These are phyloP conservation scores for Rhodotorula sp. DNA, from an alignment of 1,284 basidiomycete species.

Conservation along the genomic window DNA sequence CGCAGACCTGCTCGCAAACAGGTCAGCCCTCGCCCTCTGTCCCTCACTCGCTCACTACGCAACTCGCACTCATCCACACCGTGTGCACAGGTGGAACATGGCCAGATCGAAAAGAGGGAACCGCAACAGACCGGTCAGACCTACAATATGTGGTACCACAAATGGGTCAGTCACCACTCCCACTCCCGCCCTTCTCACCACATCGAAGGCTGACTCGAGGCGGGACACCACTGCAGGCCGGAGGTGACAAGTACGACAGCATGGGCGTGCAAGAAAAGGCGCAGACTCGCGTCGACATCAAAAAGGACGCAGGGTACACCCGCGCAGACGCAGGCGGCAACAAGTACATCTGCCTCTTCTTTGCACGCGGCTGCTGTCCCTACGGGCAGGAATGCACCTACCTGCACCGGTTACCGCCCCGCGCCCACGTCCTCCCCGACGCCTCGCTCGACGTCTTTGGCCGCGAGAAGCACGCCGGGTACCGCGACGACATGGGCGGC, in stretches of 20 bases:
- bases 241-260: slow-evolving; percentile 88
- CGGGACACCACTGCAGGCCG: slow-evolving; percentile 45
- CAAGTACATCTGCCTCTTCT: slow-evolving; percentile 93
- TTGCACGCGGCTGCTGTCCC: slow-evolving; percentile 92
- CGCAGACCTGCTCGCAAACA: slow-evolving; percentile 46
- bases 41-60: too few species aligned
- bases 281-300: slow-evolving; percentile 84
- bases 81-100: slow-evolving; percentile 62
- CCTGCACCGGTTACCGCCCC: slow-evolving; percentile 79
- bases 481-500: slow-evolving; percentile 99
- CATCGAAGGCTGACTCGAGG: neutral
- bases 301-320: slow-evolving; percentile 85
- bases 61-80: neutral
- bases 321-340: slow-evolving; percentile 86
- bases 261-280: slow-evolving; percentile 89
- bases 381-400: slow-evolving; percentile 97
- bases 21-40: neutral
- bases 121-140: slow-evolving; percentile 72
- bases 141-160: slow-evolving; percentile 97
- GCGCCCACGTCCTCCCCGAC: slow-evolving; percentile 70
- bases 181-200: neutral
- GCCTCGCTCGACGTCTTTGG: slow-evolving; percentile 95
- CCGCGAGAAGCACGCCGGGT: slow-evolving; percentile 93
- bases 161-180: slow-evolving; percentile 68
- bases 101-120: slow-evolving; percentile 83